Evolutionary conservation across 495 filamentous ascomycete genomes (phyloP), one percentile per base, ranked within the genome.

Genomic region (Penicillium coprophilum): DNA sequence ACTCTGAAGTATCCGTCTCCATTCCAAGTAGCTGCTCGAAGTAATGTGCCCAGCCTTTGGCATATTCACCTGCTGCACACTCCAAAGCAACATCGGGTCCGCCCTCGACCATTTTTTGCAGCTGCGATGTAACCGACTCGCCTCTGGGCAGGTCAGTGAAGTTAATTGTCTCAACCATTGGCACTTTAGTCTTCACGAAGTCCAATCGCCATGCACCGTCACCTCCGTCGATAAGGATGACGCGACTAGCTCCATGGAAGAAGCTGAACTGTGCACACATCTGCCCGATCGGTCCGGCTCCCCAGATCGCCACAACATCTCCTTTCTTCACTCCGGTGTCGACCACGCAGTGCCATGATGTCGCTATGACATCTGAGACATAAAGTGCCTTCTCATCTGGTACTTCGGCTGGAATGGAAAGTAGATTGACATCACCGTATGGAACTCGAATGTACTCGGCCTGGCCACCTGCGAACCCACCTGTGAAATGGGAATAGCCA

Each of bases 381-480:
- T 85, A 96, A 0, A 97, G 79, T 43, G 72, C 89, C 69, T 94
- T 93, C 80, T 96, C 91, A 64, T 96, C 91, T 0, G 91, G 89
- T 0, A 97, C 87, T 53, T 82, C 80, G 44, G 89, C 85, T 7
- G 92, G 92, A 4, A 95, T 81, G 53, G 84, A 83, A 8, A 97
- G 80, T 19, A 96, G 77, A 61, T 96, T 96, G 57, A 86, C 82
- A 48, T 95, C 88, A n/a, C 82, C 92, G 20, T 84, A 82, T 0
- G 92, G 91, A 10, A 95, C 90, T 0, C 92, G 84, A 9, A 90
- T 83, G 56, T 92, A 96, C 69, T 96, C 92, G 10, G 91, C 88
- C 66, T 96, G 91, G 0, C 92, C 90, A 40, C 92, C 92, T 11
- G 92, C 90, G 65, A 92, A 96, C 3, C 92, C 92, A 4, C 91